Base-by-base conservation (phyloP, 768 basidiomycete genomes). In the Macrolepiota dolichaula region DNA sequence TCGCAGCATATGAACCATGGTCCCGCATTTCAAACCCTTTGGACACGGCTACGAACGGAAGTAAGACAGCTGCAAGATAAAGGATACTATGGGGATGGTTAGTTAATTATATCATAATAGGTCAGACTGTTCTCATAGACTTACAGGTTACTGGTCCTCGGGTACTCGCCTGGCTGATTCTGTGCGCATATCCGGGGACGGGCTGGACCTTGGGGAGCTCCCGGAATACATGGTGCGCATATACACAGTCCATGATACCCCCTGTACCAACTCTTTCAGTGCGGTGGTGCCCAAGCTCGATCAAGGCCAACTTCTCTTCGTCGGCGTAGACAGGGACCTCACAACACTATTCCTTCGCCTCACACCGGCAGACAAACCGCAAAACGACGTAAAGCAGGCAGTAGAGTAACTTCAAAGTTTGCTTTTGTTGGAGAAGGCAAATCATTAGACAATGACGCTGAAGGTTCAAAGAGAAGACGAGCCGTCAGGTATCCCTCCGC, bases 61-160 rank as follows among this genome's bases (percentile, higher is more conserved):
- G 88, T 93, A 3, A 76, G 83, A 35, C 79, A 79, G 25, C 77
- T 94, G n/a, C 91, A 92, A 69, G 76, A 75, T 54, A 83, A 77
- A 71, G 91, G 88, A 27, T 94, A 94, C 68, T 92, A 87, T 55
- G 92, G 92, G 1, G 92, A 94, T 70, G 92, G 91, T 88, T 62
- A 38, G 69, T 54, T 11, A 35, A 57, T 40, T 35, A 25, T 9
- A 35, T 12, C 12, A 9, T n/a, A 13, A 46, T 27, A 40, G 19
- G 13, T 25, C 27, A n/a, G 10, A 11, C 42, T 11, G n/a, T 22
- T 24, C 59, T 61, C 53, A 55, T 49, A 19, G 38, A 59, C 53
- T 32, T 25, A 40, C 40, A 93, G 91, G 91, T 9, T 91, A 87
- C 67, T 94, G 91, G 90, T 93, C 91, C 15, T 84, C 87, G 46